Conservation (phyloP, 371 early-diverging fungal genomes). For the Fennellomyces sp. region DNA sequence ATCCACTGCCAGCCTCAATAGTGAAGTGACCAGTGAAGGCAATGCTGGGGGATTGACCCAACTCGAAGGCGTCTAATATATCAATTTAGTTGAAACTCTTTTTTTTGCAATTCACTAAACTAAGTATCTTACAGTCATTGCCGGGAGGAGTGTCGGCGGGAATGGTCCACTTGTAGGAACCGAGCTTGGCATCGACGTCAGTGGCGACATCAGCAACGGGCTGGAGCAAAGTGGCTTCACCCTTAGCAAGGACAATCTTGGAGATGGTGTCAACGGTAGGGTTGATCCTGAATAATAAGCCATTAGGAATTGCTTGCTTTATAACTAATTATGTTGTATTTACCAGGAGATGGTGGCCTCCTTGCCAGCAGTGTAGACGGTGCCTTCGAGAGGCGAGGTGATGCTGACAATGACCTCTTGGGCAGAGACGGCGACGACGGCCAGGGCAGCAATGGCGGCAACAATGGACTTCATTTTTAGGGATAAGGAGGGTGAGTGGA, state of each 20-base stretch:
- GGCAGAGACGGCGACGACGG: conserved; percentile 16
- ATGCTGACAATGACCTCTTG: conserved; percentile 12
- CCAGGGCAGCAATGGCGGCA: conserved; percentile 25
- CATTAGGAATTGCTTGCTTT: neutral
- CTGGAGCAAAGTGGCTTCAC: conserved; percentile 23
- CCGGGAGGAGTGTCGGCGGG: conserved; percentile 26
- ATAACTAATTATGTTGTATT: neutral
- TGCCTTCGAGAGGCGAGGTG: conserved; percentile 16
- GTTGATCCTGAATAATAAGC: conserved; percentile 15
- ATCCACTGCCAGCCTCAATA: conserved; percentile 19
- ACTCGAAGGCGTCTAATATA: conserved; percentile 29
- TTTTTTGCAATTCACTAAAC: neutral
- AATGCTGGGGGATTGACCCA: conserved; percentile 31
- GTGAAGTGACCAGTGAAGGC: conserved; percentile 30
- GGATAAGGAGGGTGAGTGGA: neutral
- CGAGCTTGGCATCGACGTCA: conserved; percentile 17
- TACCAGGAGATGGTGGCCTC: conserved; percentile 17
- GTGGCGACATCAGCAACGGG: conserved; percentile 14
- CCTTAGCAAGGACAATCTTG: conserved; percentile 28
- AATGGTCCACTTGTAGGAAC: conserved; percentile 23
- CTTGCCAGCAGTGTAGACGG: conserved; percentile 16
- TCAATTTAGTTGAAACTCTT: neutral
- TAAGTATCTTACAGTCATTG: conserved; percentile 18
- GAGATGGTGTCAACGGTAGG: conserved; percentile 22
- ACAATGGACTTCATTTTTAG: conserved; percentile 22